Evolutionary conservation across 345 rosid genomes (phyloP), one percentile per base, ranked within the genome.

Genomic region (Ceriops decandra): DNA sequence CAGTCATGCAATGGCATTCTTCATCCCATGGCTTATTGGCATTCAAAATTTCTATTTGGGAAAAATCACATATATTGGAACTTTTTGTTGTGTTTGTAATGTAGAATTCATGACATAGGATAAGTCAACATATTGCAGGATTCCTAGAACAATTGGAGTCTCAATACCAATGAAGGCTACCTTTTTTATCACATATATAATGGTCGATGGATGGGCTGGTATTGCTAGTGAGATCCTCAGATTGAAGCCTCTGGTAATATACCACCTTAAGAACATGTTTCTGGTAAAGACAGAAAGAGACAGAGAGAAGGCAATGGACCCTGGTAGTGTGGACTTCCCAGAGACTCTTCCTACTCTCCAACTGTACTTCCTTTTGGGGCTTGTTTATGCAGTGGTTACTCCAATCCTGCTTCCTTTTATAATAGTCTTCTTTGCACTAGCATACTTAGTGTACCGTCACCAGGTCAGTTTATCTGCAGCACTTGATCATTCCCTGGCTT

Each of bases 201-300:
- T 93, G 98, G 85, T 93, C 63, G 99, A 95, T 71, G 99, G 99
- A 26, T 90, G 99, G 98, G 98, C 99, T 67, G 99, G 99, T 56
- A 91, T 91, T 19, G 99, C 99, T 0, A 68, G 92, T 49, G 99
- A 95, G 84, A 95, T 95, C 76, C 93, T 95, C 30, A 86, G 93
- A 62, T 42, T 91, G 72, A 95, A 90, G 82, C 95, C 93, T 0
- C 62, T 91, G 60, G 84, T 95, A 57, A 90, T 95, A 51, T 95
- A 85, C 72, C 99, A 95, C 82, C 87, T 91, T 67, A 95, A 91
- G 86, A 95, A 90, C 79, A 78, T 83, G 88, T 91, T 95, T 78
- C 52, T 95, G 60, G 99, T 95, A 70, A 95, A 89, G 86, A 95
- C 99, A 0, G 95, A 90, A 56, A 74, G 87, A 72, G 97, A 91